Percentiles rank a stretch among this genome's conserved stretches.
Conservation (phyloP, 257 asterid species). For the Anisodus acutangulus region DNA sequence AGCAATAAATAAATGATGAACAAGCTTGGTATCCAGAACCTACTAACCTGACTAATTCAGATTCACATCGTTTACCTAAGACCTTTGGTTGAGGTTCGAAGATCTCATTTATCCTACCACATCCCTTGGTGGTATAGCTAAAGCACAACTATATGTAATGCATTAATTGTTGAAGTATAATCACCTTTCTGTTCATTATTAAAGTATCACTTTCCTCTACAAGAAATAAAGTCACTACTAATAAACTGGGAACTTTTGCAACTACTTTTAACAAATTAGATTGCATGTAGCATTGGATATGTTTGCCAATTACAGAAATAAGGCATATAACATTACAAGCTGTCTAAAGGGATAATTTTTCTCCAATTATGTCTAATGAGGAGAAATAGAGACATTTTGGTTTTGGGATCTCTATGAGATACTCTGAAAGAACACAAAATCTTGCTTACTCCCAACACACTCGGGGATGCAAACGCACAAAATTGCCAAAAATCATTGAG, state of each 20-base stretch:
- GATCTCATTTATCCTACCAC: no score
- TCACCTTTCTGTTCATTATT: background rate
- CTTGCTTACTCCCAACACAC: background rate
- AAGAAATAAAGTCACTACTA: background rate
- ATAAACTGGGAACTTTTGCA: background rate
- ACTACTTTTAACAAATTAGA: background rate
- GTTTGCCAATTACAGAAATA: background rate
- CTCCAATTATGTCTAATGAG: background rate
- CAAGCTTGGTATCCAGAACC: background rate
- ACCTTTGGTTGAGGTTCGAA: no score
- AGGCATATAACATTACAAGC: background rate
- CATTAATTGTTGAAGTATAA: background rate
- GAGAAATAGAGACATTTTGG: background rate
- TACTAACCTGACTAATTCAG: no score
- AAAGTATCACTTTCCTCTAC: background rate
- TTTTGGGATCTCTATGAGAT: background rate
- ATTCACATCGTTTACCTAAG: no score
- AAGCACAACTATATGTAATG: background rate
- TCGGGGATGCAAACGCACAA: background rate
- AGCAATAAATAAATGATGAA: background rate
- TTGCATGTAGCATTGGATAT: background rate
- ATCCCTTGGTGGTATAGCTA: no score
- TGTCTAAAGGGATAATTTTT: background rate
- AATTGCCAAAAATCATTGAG: slow-evolving; percentile 20
- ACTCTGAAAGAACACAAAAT: background rate